Base-by-base conservation (phyloP, 306 rosid species). In the Erythrophleum fordii region DNA sequence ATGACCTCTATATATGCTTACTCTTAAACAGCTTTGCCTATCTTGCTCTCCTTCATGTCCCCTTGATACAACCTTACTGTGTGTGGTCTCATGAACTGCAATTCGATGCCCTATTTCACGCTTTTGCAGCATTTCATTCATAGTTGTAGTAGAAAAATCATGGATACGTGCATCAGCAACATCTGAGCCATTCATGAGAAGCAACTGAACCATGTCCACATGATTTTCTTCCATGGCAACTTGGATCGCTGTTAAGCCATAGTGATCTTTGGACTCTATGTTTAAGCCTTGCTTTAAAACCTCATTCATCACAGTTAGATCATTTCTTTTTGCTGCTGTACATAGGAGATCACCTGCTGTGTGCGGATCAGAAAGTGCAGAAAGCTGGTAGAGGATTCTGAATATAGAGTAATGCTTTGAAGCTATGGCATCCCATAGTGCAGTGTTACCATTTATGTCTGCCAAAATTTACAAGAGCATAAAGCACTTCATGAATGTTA, bases 1-100 rank as follows among this genome's bases (percentile, higher is more conserved):
- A 83, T 95, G 89, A 11, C 96, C 97, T 88, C 79, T 88, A 78
- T 90, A 93, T 80, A 95, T 88, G 76, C 97, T 88, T 26, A 93
- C 92, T 65, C 99, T 93, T 18, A 66, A 78, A 86, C 48, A 79
- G 42, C 72, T 62, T 61, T 48, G 52, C 71, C 76, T 83, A 53
- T 42, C 78, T 9, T 87, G 66, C 78, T 87, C 87, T 44, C 67
- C 87, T 61, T 77, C 87, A 59, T 71, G 77, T 46, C 20, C 81
- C 65, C 52, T 45, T 28, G 49, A 68, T 2, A n/a, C 68, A 77
- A 64, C 79, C 59, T 88, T 94, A 78, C 76, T 60, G 0, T 71
- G 49, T 1, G 72, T 26, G 5, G 79, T 55, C 58, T 89, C 90
- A 48, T 77, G 76, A 45, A 90, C 88, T 45, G 56, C 72, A 39